Conservation (phyloP, 2,329 filamentous ascomycete species). For the Diaporthe longicolla region DNA sequence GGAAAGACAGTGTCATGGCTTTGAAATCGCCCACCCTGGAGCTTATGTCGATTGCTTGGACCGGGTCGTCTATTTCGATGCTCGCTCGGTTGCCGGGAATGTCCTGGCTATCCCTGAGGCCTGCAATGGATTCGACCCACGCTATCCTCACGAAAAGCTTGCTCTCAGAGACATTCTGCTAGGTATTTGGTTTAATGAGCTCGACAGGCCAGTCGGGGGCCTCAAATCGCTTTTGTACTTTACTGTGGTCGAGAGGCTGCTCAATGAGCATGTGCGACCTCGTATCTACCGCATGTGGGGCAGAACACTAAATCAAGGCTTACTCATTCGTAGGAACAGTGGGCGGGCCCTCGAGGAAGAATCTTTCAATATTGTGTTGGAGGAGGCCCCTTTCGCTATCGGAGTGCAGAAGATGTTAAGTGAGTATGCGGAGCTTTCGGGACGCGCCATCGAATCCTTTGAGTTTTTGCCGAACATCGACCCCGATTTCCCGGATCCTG, state of each 20-base stretch:
- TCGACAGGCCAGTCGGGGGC: neutral
- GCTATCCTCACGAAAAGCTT: neutral
- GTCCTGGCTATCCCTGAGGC: neutral
- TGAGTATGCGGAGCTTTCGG: neutral
- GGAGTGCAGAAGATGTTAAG: neutral
- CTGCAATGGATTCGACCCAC: neutral
- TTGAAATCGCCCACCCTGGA: neutral
- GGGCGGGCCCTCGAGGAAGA: neutral
- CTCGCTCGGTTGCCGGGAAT: neutral
- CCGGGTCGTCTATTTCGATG: neutral
- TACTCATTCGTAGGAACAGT: neutral
- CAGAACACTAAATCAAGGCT: rapidly evolving
- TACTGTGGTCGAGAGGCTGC: neutral
- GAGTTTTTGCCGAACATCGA: neutral
- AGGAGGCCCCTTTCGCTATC: neutral
- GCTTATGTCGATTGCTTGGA: no score
- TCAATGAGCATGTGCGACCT: neutral
- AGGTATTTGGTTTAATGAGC: neutral
- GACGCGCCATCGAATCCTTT: neutral
- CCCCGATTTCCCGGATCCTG: no score
- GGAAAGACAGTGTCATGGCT: neutral
- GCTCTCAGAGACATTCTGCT: neutral
- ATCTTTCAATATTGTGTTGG: neutral
- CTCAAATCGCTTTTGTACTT: neutral
- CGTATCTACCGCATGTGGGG: neutral